phyloP scores from a whole-genome alignment of 2,329 filamentous ascomycete genomes.

The Paracorniculantispora psalliotae region DNA sequence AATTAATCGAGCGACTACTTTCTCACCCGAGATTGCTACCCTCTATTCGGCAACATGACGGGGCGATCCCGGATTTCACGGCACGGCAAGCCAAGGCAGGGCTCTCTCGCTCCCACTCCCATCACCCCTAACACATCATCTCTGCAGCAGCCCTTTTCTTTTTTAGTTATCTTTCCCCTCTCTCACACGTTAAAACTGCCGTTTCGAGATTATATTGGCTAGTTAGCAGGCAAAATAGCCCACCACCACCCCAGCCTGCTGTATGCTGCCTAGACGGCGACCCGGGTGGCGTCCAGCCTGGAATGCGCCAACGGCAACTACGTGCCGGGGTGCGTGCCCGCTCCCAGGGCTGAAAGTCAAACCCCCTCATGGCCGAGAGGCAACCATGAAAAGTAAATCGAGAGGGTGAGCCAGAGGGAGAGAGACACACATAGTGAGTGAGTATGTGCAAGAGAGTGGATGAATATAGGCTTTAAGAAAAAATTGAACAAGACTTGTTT shows the following conservation, averaged over 20 bases:
- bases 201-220: background rate
- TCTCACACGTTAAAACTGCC: background rate
- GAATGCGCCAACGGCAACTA: background rate
- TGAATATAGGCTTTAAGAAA: too few species aligned
- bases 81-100: slow-evolving; percentile 1
- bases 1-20: background rate
- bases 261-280: background rate
- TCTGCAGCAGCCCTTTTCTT: background rate
- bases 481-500: too few species aligned
- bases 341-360: slow-evolving; percentile 1
- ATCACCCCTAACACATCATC: too few species aligned
- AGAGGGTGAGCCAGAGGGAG: too few species aligned
- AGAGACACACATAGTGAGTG: too few species aligned
- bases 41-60: background rate
- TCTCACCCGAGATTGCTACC: too few species aligned
- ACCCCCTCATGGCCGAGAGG: too few species aligned
- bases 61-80: slow-evolving; percentile 7
- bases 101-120: too few species aligned
- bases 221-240: too few species aligned
- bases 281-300: background rate
- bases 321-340: background rate
- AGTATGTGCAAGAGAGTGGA: too few species aligned
- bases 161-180: background rate
- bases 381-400: too few species aligned
- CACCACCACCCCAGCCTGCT: too few species aligned